Evolutionary conservation across 129 eudicot genomes (phyloP).

Genomic region (Apium graveolens): DNA sequence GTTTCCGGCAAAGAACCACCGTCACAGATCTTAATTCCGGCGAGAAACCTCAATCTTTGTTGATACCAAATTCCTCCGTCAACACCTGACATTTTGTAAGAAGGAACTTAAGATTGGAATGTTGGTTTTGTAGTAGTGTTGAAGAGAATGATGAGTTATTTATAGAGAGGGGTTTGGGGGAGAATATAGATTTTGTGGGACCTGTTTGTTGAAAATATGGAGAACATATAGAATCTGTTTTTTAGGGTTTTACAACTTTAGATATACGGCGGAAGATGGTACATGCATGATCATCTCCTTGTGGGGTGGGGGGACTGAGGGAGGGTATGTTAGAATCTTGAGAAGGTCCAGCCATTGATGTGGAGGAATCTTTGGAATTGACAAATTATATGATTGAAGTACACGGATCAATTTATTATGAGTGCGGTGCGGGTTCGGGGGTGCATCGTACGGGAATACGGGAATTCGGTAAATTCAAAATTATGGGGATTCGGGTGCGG

Average conservation of each 20-base stretch:
- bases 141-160: background rate
- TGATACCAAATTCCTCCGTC: too few species aligned
- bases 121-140: background rate
- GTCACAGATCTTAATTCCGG: too few species aligned
- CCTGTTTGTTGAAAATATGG: background rate
- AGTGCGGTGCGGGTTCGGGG: too few species aligned
- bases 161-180: background rate
- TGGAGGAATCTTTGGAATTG: background rate
- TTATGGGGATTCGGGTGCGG: too few species aligned
- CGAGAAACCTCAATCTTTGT: too few species aligned
- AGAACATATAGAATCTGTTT: background rate
- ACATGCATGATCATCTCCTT: background rate
- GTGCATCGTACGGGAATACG: too few species aligned
- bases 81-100: background rate
- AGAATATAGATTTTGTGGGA: background rate
- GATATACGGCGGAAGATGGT: background rate
- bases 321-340: background rate
- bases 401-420: too few species aligned
- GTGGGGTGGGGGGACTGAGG: background rate
- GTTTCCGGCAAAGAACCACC: too few species aligned
- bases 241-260: background rate
- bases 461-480: too few species aligned
- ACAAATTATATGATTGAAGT: background rate
- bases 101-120: background rate
- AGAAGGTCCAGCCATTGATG: background rate